Base-by-base conservation (phyloP, 2,329 filamentous ascomycete species). In the Sclerotinia minor region DNA sequence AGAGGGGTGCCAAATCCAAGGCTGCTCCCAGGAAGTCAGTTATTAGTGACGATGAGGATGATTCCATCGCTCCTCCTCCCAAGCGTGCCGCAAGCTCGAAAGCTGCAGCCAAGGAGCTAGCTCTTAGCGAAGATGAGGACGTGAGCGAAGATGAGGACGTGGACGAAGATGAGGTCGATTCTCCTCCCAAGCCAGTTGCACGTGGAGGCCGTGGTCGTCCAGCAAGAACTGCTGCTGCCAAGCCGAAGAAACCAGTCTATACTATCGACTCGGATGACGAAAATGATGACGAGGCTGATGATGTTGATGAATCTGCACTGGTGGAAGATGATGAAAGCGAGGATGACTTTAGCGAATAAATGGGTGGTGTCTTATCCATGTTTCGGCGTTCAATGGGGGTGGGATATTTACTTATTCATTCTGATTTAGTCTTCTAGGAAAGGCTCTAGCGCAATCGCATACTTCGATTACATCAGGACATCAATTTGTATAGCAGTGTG, bases 211-310 rank as follows among this genome's bases (percentile, higher is more conserved):
- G 65, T 53, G 65, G 65, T 29, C 65, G 57, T 50, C 59, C 66
- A 21, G 66, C 59, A 64, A 64, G 66, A 67, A 41, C 66, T 13
- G 59, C 66, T 29, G 47, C 24, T 26, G 55, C 47, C 55, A 67
- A 63, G 29, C 6, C 60, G 11, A 67, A 67, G 60, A 64, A 67
- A 17, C 59, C 60, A 15, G 53, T 67, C 47, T 67, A 67, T 54
- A 53, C 45, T 2, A 38, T 67, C 24, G 59, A 64, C n/a, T 73
- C 73, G n/a, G 74, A 75, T 76, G 54, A 74, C 45, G 24, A 41
- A 17, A 15, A 41, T 17, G 38, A 73, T 15, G 76, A 77, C 65
- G 79, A 81, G 64, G 79, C 71, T 57, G 76, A 78, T 67, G 79
- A 81, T 66, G 79, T 72, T 54, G 76, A 78, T 49, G 74, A 74